Conservation (phyloP, 2,329 filamentous ascomycete genomes). For the Colletotrichum gloeosporioides region DNA sequence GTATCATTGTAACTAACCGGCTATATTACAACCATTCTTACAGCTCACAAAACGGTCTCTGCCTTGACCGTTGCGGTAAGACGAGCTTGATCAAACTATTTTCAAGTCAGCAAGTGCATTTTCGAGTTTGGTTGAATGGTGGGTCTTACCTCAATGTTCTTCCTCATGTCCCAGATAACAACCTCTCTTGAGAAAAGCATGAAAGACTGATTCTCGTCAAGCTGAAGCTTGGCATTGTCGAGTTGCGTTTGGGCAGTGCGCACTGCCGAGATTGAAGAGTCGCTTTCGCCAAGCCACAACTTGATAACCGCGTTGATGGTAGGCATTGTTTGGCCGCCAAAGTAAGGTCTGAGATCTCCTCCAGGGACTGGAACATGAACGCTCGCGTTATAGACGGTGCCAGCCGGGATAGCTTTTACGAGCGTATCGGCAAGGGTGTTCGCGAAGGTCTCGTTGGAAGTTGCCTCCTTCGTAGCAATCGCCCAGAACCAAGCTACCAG, state of each 20-base stretch:
- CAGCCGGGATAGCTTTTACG: background rate
- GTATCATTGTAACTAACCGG: background rate
- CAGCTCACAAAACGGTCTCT: background rate
- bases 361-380: background rate
- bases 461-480: background rate
- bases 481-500: slow-evolving; percentile 6
- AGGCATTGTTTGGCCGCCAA: background rate
- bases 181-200: background rate
- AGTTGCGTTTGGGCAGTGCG: background rate
- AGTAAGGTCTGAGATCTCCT: background rate
- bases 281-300: background rate
- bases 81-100: background rate
- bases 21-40: background rate
- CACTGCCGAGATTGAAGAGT: background rate
- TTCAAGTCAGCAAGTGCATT: background rate
- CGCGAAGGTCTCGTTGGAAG: slow-evolving; percentile 4
- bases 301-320: slow-evolving; percentile 5
- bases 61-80: background rate
- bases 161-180: background rate
- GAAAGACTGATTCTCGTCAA: slow-evolving; percentile 5
- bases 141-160: background rate
- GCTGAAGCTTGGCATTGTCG: background rate
- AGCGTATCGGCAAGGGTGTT: background rate
- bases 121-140: background rate
- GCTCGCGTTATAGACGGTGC: background rate